Conservation (phyloP, 139 green algal species). For the Chlamydomonas eustigma region DNA sequence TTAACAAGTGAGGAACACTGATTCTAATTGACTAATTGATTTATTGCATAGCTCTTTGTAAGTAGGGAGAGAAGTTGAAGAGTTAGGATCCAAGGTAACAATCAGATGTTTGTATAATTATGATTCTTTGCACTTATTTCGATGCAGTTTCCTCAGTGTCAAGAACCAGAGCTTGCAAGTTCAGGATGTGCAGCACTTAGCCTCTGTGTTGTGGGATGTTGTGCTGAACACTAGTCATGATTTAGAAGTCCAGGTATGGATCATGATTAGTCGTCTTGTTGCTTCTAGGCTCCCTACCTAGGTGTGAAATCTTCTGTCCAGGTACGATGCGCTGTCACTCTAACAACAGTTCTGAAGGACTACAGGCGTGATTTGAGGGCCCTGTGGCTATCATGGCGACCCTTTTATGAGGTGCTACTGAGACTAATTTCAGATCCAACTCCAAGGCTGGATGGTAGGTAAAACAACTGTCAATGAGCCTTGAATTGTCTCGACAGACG, state of each 20-base stretch:
- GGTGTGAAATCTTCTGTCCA: too few species aligned
- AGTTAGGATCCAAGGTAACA: too few species aligned
- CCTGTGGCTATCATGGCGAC: slow-evolving; percentile 3
- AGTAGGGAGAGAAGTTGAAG: too few species aligned
- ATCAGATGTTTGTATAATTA: too few species aligned
- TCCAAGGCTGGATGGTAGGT: neutral
- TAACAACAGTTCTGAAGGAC: neutral
- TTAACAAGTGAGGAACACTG: neutral
- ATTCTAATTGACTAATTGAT: too few species aligned
- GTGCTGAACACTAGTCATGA: neutral
- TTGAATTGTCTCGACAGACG: too few species aligned
- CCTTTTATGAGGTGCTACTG: slow-evolving; percentile 2
- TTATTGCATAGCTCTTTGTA: too few species aligned
- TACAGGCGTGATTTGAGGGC: neutral
- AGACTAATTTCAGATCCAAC: neutral
- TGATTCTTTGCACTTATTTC: too few species aligned
- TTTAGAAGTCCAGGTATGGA: neutral
- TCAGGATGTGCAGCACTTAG: neutral
- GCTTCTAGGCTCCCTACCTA: too few species aligned
- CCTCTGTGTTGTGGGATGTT: neutral
- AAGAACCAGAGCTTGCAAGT: neutral
- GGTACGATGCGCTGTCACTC: neutral
- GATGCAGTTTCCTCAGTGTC: neutral
- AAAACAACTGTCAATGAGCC: too few species aligned
- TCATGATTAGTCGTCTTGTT: too few species aligned